phyloP scores from a whole-genome alignment of 202 grass and related monocot genomes.

The Brachypodium distachyon region DNA sequence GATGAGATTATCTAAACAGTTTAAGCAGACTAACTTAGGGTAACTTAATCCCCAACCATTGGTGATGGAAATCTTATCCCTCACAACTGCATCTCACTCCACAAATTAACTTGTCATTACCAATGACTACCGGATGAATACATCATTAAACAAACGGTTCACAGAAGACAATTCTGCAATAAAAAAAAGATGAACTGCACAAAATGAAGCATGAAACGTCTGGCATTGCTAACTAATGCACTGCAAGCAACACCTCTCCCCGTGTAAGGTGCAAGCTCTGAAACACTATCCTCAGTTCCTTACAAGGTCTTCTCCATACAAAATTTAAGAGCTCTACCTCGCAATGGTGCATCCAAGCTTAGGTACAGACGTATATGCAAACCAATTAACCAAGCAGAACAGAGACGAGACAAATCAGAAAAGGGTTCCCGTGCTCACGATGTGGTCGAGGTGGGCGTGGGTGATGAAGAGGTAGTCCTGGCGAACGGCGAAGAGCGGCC shows the following conservation, averaged over 20 bases:
- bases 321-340: background rate
- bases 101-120: background rate
- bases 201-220: background rate
- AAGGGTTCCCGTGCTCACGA: conserved; percentile 39
- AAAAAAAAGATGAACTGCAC: background rate
- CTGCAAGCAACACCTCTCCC: too few species aligned
- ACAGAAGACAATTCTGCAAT: background rate
- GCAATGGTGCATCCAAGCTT: background rate
- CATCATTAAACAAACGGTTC: background rate
- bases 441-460: conserved; percentile 92
- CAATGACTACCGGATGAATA: background rate
- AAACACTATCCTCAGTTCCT: background rate
- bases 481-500: conserved; percentile 55
- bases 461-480: conserved; percentile 97
- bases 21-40: background rate
- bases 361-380: background rate
- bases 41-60: background rate
- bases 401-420: background rate
- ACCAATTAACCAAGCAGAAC: conserved; percentile 11
- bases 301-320: background rate
- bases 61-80: background rate
- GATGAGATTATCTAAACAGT: background rate
- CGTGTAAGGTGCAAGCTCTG: background rate
- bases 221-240: background rate
- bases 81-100: background rate